A percentile compares a stretch with the other conserved stretches of the same genome.
These are phyloP conservation scores for Podaxis mareebaensis DNA, from an alignment of 768 basidiomycete genomes.

Conservation along the genomic window DNA sequence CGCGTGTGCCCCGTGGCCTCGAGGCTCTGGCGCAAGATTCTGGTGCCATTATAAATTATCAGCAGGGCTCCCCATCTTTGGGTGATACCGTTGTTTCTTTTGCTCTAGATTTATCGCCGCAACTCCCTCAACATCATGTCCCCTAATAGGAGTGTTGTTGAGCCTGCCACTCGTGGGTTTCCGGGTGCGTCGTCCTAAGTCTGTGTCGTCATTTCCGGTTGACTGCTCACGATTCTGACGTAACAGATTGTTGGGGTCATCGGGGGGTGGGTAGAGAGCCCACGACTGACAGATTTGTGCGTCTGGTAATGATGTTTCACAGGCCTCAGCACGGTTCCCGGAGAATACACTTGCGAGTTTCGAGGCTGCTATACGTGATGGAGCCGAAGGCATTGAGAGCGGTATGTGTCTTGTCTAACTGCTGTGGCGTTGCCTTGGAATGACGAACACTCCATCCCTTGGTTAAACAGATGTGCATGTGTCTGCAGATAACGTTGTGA, in stretches of 20 bases:
- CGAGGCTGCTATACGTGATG: slow-evolving; percentile 91
- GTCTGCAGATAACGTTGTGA: slow-evolving; percentile 79
- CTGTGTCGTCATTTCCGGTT: background rate
- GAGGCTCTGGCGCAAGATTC: background rate
- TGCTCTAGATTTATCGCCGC: background rate
- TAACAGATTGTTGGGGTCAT: slow-evolving; percentile 69
- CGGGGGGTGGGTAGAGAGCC: slow-evolving; percentile 40
- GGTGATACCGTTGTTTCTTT: background rate
- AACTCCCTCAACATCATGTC: background rate
- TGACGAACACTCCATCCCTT: slow-evolving; percentile 51
- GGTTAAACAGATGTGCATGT: slow-evolving; percentile 86
- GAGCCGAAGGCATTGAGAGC: slow-evolving; percentile 95
- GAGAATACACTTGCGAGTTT: slow-evolving; percentile 97
- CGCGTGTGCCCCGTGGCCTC: background rate
- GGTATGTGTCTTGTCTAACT: slow-evolving; percentile 59
- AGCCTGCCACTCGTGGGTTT: slow-evolving; percentile 16
- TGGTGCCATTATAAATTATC: background rate
- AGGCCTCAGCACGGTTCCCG: slow-evolving; percentile 88
- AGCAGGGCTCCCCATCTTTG: background rate
- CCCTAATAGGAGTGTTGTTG: background rate
- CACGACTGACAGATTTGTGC: background rate
- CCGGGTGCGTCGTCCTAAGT: slow-evolving; percentile 28
- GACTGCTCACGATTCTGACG: background rate
- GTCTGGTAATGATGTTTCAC: slow-evolving; percentile 6
- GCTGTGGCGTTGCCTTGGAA: slow-evolving; percentile 31